Percentiles rank a stretch among this genome's conserved stretches.
These are phyloP conservation scores for Lagenaria siceraria DNA, from an alignment of 306 rosid species.

Conservation along the genomic window DNA sequence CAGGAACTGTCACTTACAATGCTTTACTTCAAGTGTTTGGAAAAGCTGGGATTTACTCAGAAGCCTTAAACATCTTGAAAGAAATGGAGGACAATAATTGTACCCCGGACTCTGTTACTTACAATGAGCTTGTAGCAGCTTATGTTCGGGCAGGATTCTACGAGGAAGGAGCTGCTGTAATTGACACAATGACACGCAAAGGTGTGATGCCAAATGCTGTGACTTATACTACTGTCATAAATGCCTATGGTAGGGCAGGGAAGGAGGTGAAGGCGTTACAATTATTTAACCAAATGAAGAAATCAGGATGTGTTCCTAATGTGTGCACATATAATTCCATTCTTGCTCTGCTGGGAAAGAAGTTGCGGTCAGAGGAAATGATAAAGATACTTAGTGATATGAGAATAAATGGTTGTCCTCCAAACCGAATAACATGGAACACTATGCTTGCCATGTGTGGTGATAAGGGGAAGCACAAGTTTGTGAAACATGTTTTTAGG, in stretches of 20 bases:
- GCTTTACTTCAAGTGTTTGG: constrained; percentile 76
- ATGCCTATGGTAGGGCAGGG: constrained; percentile 75
- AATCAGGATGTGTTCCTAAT: constrained; percentile 72
- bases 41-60: constrained; percentile 69
- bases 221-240: constrained; percentile 75
- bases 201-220: constrained; percentile 81
- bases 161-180: constrained; percentile 67
- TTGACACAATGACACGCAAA: constrained; percentile 58
- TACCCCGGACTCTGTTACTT: constrained; percentile 63
- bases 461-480: constrained; percentile 57
- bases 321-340: constrained; percentile 66
- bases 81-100: constrained; percentile 82
- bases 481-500: constrained; percentile 52
- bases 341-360: constrained; percentile 78
- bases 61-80: constrained; percentile 65
- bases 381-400: constrained; percentile 58
- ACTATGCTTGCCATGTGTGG: constrained; percentile 87
- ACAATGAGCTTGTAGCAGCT: constrained; percentile 83
- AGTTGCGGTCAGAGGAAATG: constrained; percentile 54
- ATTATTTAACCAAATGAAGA: constrained; percentile 75
- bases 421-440: constrained; percentile 81
- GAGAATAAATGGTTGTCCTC: constrained; percentile 73
- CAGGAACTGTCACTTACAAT: constrained; percentile 78
- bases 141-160: constrained; percentile 84
- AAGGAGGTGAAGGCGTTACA: constrained; percentile 62